Evolutionary conservation across 192 early-diverging fungal genomes (phyloP).

Genomic region (Radiomyces spectabilis): DNA sequence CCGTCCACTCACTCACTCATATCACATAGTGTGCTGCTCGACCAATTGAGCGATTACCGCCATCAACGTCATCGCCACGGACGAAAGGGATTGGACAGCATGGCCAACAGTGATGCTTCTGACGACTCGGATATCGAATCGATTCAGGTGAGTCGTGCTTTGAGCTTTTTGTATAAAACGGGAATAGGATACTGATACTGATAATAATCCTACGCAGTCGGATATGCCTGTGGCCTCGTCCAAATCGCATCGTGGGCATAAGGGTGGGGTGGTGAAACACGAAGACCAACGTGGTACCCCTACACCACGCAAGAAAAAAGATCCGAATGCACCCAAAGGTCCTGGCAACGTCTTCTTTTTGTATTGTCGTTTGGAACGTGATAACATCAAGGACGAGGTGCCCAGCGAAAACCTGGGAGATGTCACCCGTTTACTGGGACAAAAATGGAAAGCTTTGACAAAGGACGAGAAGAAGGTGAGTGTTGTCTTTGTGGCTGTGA

Average conservation of each 20-base stretch:
- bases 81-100: too few relatives aligned
- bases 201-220: too few relatives aligned
- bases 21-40: slow-evolving; percentile 6
- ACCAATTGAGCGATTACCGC: slow-evolving; percentile 9
- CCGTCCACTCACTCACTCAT: neutral
- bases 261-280: neutral
- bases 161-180: too few relatives aligned
- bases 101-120: neutral
- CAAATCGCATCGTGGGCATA: neutral
- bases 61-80: neutral
- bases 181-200: too few relatives aligned
- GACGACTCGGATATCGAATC: neutral
- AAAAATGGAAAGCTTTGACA: slow-evolving; percentile 33
- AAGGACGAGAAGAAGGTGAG: slow-evolving; percentile 29
- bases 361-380: slow-evolving; percentile 32
- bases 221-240: neutral
- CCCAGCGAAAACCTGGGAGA: slow-evolving; percentile 25
- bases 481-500: neutral
- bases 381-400: slow-evolving; percentile 33
- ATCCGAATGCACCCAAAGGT: slow-evolving; percentile 38
- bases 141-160: neutral
- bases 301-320: slow-evolving; percentile 27
- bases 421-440: slow-evolving; percentile 28
- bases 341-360: slow-evolving; percentile 35
- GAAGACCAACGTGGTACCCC: neutral